Percentiles rank a stretch among this genome's conserved stretches.
Evolutionary conservation across 106 monocot genomes (phyloP).

Genomic region (Allium fistulosum): DNA sequence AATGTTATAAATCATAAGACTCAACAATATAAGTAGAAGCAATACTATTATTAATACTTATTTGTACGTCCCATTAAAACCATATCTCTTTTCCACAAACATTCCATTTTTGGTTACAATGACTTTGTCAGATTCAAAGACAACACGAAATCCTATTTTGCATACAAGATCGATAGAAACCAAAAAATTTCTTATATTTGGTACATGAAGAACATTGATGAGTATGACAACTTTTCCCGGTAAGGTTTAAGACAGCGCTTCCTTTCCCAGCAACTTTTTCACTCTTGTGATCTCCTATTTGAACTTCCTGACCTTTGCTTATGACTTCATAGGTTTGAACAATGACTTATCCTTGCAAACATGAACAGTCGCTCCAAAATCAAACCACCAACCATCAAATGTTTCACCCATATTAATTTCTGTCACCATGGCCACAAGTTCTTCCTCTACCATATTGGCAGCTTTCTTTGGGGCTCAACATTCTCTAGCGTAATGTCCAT

Average conservation of each 20-base stretch:
- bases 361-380: not conserved
- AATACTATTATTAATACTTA: too few relatives aligned
- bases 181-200: not conserved
- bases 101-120: not conserved
- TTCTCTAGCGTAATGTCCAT: too few relatives aligned
- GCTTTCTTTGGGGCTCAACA: slow-evolving; percentile 11
- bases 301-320: not conserved
- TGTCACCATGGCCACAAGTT: too few relatives aligned
- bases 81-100: not conserved
- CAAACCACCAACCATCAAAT: too few relatives aligned
- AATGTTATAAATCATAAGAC: too few relatives aligned
- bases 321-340: not conserved
- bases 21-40: too few relatives aligned
- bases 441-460: not conserved
- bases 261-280: not conserved
- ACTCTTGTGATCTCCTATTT: not conserved
- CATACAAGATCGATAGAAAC: not conserved
- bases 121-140: too few relatives aligned
- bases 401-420: too few relatives aligned
- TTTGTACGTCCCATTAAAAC: not conserved
- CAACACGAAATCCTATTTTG: too few relatives aligned
- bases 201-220: not conserved
- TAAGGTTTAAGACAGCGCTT: not conserved
- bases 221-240: not conserved
- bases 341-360: not conserved